Conservation (phyloP, 176 grass and related monocot genomes). For the Triticum timopheevii region DNA sequence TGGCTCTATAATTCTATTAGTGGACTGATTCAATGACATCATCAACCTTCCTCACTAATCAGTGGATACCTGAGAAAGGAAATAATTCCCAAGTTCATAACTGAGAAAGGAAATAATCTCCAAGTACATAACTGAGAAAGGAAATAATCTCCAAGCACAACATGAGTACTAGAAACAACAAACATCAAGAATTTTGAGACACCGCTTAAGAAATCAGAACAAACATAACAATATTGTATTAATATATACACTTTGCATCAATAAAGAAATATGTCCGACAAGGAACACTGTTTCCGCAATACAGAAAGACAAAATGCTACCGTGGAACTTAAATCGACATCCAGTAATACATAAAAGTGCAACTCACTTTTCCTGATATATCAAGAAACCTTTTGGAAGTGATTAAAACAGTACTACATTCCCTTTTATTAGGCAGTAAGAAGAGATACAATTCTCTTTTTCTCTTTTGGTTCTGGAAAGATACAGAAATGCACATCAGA, state of each 20-base stretch:
- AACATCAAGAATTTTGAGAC: not conserved
- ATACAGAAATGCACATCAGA: not conserved
- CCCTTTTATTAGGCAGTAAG: not conserved
- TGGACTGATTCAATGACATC: conserved; percentile 74
- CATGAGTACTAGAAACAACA: conserved; percentile 8
- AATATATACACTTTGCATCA: not conserved
- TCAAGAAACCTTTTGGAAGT: not conserved
- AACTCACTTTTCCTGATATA: not conserved
- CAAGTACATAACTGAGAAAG: too few relatives aligned
- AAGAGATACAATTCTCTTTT: not conserved
- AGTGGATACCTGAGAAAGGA: conserved; percentile 53
- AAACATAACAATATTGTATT: not conserved
- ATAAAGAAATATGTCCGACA: not conserved
- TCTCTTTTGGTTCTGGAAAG: not conserved
- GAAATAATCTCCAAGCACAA: too few relatives aligned
- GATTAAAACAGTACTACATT: not conserved
- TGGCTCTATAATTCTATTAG: conserved; percentile 71
- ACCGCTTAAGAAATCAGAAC: not conserved
- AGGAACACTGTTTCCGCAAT: not conserved
- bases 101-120: conserved; percentile 23
- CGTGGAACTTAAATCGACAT: not conserved
- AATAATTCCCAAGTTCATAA: not conserved
- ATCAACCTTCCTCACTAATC: conserved; percentile 82
- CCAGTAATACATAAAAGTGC: not conserved
- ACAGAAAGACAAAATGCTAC: not conserved